Conservation (phyloP, 2,329 filamentous ascomycete species). For the Xylariales sp. region DNA sequence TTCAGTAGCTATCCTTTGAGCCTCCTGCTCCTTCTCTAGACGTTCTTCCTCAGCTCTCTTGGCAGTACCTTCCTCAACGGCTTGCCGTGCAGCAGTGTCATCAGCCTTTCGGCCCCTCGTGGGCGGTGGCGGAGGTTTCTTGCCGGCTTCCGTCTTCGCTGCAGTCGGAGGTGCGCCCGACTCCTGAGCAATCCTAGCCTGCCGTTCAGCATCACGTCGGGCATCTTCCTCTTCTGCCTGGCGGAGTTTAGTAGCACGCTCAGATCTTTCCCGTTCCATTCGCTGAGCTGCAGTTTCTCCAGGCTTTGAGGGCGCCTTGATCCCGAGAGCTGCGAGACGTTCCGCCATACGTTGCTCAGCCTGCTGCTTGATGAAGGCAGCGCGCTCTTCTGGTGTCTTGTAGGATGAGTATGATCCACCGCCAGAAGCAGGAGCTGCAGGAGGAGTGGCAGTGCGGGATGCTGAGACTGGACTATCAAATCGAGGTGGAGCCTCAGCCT, state of each 20-base stretch:
- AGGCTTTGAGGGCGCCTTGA: slow-evolving; percentile 75
- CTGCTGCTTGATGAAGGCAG: slow-evolving; percentile 94
- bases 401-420: slow-evolving; percentile 74
- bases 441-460: slow-evolving; percentile 50
- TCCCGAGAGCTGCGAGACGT: slow-evolving; percentile 84
- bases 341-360: slow-evolving; percentile 97
- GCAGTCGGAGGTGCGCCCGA: slow-evolving; percentile 58
- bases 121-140: slow-evolving; percentile 73
- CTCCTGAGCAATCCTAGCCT: slow-evolving; percentile 77
- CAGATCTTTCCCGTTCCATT: slow-evolving; percentile 80
- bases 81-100: slow-evolving; percentile 24
- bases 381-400: slow-evolving; percentile 87
- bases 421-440: slow-evolving; percentile 41
- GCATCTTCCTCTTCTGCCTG: slow-evolving; percentile 94
- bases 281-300: slow-evolving; percentile 80
- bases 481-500: slow-evolving; percentile 41
- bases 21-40: slow-evolving; percentile 66
- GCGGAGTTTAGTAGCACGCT: slow-evolving; percentile 79
- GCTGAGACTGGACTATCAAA: slow-evolving; percentile 49
- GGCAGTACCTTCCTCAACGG: slow-evolving; percentile 46
- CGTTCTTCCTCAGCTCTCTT: slow-evolving; percentile 63
- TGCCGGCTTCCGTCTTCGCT: slow-evolving; percentile 43
- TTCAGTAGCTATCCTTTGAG: slow-evolving; percentile 67
- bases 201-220: slow-evolving; percentile 80
- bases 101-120: slow-evolving; percentile 62